These are phyloP conservation scores for Aegilops speltoides DNA, from an alignment of 176 grass and related monocot species.

Conservation along the genomic window DNA sequence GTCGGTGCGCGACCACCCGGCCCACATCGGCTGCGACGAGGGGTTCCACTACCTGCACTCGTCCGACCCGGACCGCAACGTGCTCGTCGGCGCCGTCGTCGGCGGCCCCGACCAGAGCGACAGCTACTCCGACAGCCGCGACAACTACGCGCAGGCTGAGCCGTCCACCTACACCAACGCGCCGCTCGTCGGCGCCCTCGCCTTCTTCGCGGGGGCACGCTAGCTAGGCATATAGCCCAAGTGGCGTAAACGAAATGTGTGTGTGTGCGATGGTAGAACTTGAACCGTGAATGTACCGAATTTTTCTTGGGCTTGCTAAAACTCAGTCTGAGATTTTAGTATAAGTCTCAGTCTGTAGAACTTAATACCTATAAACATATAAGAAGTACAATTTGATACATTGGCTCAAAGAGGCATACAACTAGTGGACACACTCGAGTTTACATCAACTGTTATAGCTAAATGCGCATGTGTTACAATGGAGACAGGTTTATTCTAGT, in stretches of 20 bases:
- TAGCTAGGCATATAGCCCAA: background rate
- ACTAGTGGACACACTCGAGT: too few species aligned
- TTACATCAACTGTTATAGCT: too few species aligned
- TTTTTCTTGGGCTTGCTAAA: too few species aligned
- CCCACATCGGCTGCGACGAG: constrained; percentile 31
- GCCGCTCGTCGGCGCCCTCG: constrained; percentile 62
- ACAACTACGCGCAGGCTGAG: constrained; percentile 53
- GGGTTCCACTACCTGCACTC: constrained; percentile 59
- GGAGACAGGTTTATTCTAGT: too few species aligned
- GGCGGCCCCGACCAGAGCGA: constrained; percentile 46
- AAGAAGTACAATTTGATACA: too few species aligned
- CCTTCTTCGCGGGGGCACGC: constrained; percentile 40
- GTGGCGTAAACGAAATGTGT: background rate
- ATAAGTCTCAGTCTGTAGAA: too few species aligned
- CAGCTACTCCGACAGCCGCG: constrained; percentile 36
- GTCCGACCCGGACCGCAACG: constrained; percentile 40
- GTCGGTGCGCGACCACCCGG: constrained; percentile 48
- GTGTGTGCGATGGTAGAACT: background rate
- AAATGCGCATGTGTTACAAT: too few species aligned
- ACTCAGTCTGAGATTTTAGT: too few species aligned
- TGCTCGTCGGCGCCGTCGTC: constrained; percentile 57
- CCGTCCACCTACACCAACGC: constrained; percentile 68
- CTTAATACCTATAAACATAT: too few species aligned
- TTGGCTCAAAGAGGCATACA: too few species aligned
- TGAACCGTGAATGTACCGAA: background rate